Base-by-base conservation (phyloP, 257 asterid genomes). In the Lantana camara region DNA sequence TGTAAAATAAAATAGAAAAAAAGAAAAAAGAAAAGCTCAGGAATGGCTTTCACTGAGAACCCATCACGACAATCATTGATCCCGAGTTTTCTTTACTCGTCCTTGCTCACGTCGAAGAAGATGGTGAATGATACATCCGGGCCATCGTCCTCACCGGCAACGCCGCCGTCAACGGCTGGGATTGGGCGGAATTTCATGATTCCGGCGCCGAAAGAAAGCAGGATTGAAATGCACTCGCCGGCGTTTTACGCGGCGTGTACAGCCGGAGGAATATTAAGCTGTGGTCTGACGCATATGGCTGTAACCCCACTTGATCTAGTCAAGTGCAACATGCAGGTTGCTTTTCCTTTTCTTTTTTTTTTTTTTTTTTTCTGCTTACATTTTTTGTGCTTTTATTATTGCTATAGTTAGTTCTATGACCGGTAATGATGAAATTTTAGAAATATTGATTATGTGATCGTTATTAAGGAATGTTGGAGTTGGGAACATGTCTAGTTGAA, bases 271-370 rank as follows among this genome's bases (percentile, higher is more conserved):
- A 78, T 75, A 5, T 67, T 87, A 57, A 74, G 95, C 66, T 84
- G 95, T 63, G 97, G 97, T 13, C 74, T 81, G 30, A 87, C 97
- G 66, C 97, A 90, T 69, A 86, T 62, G 85, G 56, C 97, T 5
- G 91, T 87, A 62, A 90, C 97, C 17, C 97, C 97, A 17, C 95
- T 87, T 47, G 97, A 90, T 84, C 84, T 90, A 19, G 88, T 90
- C 86, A 90, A 90, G 77, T 89, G 97, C 71, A 86, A 86, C 67
- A 89, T 89, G 97, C 97, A 89, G 93, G 96, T 89, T 16, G n/a
- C 16, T 1, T 71, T 3, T 9, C 12, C 15, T n/a, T 32, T 16
- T 22, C 14, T 19, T 16, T 12, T 1, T 5, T 2, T 22, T 19
- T 9, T n/a, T 32, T 56, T 49, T 32, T 9, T 21, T 3, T 14